These are phyloP conservation scores for Barbatosphaeria neglecta DNA, from an alignment of 495 filamentous ascomycete genomes.

Conservation along the genomic window DNA sequence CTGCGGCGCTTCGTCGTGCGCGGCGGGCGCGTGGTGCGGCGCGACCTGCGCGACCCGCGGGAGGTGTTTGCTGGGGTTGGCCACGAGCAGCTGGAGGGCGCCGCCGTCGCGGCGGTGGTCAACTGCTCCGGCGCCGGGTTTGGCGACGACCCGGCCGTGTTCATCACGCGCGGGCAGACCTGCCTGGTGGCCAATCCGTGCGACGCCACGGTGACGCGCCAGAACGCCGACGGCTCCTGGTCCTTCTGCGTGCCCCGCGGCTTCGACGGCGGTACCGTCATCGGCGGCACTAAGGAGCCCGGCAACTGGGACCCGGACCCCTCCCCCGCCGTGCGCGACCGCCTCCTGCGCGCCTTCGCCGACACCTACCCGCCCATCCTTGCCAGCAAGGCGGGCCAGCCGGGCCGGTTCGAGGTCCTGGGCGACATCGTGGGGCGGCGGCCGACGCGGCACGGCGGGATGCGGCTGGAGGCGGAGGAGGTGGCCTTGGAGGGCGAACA, in stretches of 20 bases:
- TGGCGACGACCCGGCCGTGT: slow-evolving; percentile 36
- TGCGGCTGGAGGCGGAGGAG: slow-evolving; percentile 30
- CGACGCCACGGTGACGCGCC: slow-evolving; percentile 42
- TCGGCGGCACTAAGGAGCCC: slow-evolving; percentile 53
- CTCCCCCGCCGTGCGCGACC: slow-evolving; percentile 30
- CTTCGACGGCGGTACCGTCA: slow-evolving; percentile 47
- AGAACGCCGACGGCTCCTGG: slow-evolving; percentile 48
- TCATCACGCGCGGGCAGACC: slow-evolving; percentile 37
- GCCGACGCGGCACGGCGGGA: slow-evolving; percentile 29
- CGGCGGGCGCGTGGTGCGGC: slow-evolving; percentile 33
- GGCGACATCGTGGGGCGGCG: slow-evolving; percentile 33
- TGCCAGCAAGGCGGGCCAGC: too few species aligned
- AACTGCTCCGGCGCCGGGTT: slow-evolving; percentile 50
- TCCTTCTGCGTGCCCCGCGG: slow-evolving; percentile 49
- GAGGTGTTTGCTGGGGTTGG: slow-evolving; percentile 32
- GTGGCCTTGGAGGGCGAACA: not conserved
- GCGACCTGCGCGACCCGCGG: slow-evolving; percentile 27
- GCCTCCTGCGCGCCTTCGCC: slow-evolving; percentile 29
- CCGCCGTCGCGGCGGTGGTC: slow-evolving; percentile 41
- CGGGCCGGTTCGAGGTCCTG: slow-evolving; percentile 22
- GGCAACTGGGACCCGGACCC: slow-evolving; percentile 43
- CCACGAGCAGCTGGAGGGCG: slow-evolving; percentile 19
- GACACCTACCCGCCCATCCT: slow-evolving; percentile 28
- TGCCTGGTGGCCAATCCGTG: slow-evolving; percentile 30
- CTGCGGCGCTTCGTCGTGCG: slow-evolving; percentile 38